phyloP scores from a whole-genome alignment of 768 basidiomycete genomes.

The Mycena olivaceomarginata region DNA sequence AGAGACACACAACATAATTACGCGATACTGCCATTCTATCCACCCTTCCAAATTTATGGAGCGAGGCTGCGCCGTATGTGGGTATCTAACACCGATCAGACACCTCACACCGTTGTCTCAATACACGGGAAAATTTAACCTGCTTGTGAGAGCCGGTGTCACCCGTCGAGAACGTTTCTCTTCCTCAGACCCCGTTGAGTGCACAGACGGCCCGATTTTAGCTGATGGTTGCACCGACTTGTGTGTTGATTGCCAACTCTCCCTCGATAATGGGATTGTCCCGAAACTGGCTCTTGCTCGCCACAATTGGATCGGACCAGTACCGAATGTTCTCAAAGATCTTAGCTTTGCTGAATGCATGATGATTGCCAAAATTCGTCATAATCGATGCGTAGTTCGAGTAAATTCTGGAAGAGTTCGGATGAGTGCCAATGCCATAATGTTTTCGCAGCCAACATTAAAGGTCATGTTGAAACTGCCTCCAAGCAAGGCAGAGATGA shows the following conservation, averaged over 20 bases:
- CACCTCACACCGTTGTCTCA: not conserved
- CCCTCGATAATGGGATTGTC: not conserved
- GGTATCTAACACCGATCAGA: not conserved
- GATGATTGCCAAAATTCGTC: not conserved
- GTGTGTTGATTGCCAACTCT: not conserved
- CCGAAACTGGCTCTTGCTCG: not conserved
- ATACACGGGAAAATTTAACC: not conserved
- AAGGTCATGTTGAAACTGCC: slow-evolving; percentile 40
- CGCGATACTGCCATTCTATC: too few relatives aligned
- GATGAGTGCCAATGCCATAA: slow-evolving; percentile 50
- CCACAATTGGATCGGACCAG: slow-evolving; percentile 25
- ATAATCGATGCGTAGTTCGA: not conserved
- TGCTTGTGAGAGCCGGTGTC: not conserved
- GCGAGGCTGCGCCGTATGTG: not conserved
- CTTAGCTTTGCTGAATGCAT: slow-evolving; percentile 5
- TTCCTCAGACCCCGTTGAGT: not conserved
- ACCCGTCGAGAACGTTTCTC: not conserved
- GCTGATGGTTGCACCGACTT: not conserved
- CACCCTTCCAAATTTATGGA: too few relatives aligned
- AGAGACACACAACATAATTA: too few relatives aligned
- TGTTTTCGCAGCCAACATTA: slow-evolving; percentile 49
- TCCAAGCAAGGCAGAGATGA: slow-evolving; percentile 25
- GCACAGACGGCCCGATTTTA: slow-evolving; percentile 9
- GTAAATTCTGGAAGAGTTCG: not conserved
- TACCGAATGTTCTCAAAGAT: slow-evolving; percentile 3